Conservation (phyloP, 768 basidiomycete genomes). For the Lactarius evosmus region DNA sequence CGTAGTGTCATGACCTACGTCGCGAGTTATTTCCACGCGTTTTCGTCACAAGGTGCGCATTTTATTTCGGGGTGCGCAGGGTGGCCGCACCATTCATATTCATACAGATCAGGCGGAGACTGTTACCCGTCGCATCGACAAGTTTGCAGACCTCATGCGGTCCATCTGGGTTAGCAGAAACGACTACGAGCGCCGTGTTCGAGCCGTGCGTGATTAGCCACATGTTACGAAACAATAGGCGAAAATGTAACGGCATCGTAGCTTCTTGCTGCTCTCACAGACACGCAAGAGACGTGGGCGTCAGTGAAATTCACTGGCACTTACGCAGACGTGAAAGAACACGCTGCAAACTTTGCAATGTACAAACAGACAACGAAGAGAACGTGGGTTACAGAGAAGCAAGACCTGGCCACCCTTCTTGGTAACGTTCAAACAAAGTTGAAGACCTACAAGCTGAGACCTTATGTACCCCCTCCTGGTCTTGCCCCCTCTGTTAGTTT, state of each 20-base stretch:
- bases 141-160: slow-evolving; percentile 94
- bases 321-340: slow-evolving; percentile 78
- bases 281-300: slow-evolving; percentile 69
- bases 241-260: slow-evolving; percentile 31
- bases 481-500: slow-evolving; percentile 53
- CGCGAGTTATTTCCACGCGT: slow-evolving; percentile 96
- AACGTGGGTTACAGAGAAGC: slow-evolving; percentile 84
- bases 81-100: background rate
- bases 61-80: background rate
- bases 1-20: slow-evolving; percentile 98
- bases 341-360: slow-evolving; percentile 63
- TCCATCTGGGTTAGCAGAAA: slow-evolving; percentile 84
- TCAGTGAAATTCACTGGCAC: slow-evolving; percentile 63
- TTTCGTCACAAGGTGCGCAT: slow-evolving; percentile 87
- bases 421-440: slow-evolving; percentile 94
- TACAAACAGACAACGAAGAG: slow-evolving; percentile 89
- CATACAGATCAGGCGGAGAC: slow-evolving; percentile 90
- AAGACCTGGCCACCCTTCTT: slow-evolving; percentile 83
- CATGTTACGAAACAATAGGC: background rate
- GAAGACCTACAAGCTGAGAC: slow-evolving; percentile 80
- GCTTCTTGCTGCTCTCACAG: slow-evolving; percentile 64
- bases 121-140: slow-evolving; percentile 87
- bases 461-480: slow-evolving; percentile 77
- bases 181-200: slow-evolving; percentile 88
- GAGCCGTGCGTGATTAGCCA: slow-evolving; percentile 46